Evolutionary conservation across 257 asterid genomes (phyloP), one percentile per base, ranked within the genome.

Genomic region (Solanum ossicruentum): DNA sequence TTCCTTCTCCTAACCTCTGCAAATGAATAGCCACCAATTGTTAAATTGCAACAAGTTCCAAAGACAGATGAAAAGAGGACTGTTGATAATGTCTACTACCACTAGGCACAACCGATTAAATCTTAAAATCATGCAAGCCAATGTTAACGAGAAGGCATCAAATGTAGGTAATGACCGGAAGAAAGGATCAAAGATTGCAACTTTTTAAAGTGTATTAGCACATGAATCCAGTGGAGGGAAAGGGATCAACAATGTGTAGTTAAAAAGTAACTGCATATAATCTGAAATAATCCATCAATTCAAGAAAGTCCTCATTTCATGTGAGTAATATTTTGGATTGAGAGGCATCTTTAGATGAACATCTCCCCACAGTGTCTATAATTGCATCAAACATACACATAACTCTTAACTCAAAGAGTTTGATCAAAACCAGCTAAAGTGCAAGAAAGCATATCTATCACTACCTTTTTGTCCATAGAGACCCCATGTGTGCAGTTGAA

Each of bases 1-100:
- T 95, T 97, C 88, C 99, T 92, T 92, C 98, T 94, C 93, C 88
- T 97, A 87, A 93, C 98, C 86, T 97, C 98, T 97, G 96, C 88
- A 89, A 85, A 80, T 26, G 81, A 65, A 32, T 39, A 73, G 39
- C 56, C 66, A 79, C 13, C 41, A 63, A 41, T 20, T 49, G 43
- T 21, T 47, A 21, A 3, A 45, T 13, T 49, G 81, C 10, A 8
- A 21, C 49, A 12, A 47, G 12, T 23, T 45, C 58, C 41, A n/a
- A 21, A 45, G 6, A 47, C 7, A 56, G 80, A 45, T 20, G 32
- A 45, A 72, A 47, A 49, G 21, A 1, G 49, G 81, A 75, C 43
- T 58, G 6, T 72, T 72, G 36, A 6, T 43, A 13, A 75, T 49
- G 60, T 49, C 21, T 49, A 75, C 43, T 47, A 47, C 13, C 43